Percentiles rank a stretch among this genome's conserved stretches.
These are phyloP conservation scores for Crithidia expoeki DNA, from an alignment of 208 protist genomes.

Conservation along the genomic window DNA sequence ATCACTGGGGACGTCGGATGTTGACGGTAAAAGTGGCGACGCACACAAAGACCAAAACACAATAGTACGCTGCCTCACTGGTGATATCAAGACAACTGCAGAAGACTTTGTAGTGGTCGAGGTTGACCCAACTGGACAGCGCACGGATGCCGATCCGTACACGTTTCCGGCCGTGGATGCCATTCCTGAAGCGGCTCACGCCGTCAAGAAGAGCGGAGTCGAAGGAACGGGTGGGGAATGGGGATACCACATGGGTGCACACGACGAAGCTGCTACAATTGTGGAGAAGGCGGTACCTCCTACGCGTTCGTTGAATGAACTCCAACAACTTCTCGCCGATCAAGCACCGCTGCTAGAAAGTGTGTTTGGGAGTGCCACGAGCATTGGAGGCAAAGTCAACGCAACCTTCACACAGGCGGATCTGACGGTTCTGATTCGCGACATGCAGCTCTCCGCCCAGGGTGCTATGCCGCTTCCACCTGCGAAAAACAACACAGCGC, in stretches of 20 bases:
- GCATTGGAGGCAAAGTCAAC: conserved; percentile 6
- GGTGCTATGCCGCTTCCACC: neutral
- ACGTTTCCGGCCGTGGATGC: conserved; percentile 14
- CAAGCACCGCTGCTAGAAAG: neutral
- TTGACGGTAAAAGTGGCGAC: neutral
- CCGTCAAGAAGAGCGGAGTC: neutral
- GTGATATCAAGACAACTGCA: conserved; percentile 52
- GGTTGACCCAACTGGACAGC: conserved; percentile 57
- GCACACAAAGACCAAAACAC: neutral
- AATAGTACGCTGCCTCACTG: conserved; percentile 20
- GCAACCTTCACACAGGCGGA: conserved; percentile 1
- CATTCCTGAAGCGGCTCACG: neutral
- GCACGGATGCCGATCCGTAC: conserved; percentile 49
- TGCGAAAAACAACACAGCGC: neutral
- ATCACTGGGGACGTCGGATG: neutral
- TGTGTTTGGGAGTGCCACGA: conserved; percentile 8
- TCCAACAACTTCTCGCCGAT: neutral
- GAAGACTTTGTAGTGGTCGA: conserved; percentile 85
- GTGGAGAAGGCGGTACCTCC: neutral
- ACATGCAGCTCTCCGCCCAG: conserved; percentile 19
- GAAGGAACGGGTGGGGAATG: neutral
- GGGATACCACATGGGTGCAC: no score
- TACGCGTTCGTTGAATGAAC: neutral
- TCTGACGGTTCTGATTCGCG: conserved; percentile 15
- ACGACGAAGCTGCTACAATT: neutral